phyloP scores from a whole-genome alignment of 768 basidiomycete species.

The Tulasnella sp. region DNA sequence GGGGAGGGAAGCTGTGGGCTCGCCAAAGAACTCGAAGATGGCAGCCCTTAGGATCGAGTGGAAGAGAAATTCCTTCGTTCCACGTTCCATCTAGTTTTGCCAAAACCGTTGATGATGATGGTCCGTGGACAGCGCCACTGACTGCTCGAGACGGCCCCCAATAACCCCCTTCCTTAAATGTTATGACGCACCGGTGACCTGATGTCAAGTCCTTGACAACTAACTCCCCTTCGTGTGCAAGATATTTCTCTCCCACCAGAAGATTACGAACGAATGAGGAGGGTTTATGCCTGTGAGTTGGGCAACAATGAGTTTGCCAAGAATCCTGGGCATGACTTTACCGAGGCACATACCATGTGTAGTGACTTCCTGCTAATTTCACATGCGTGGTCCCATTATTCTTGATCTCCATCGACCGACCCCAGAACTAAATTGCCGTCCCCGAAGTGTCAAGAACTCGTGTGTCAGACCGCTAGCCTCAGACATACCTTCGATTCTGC shows the following conservation, averaged over 20 bases:
- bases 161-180: conserved; percentile 83
- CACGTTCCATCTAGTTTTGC: conserved; percentile 82
- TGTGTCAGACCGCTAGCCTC: conserved; percentile 37
- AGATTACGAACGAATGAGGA: conserved; percentile 86
- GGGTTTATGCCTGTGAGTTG: conserved; percentile 64
- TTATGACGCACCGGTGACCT: conserved; percentile 60
- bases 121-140: conserved; percentile 48
- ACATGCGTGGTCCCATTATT: conserved; percentile 70
- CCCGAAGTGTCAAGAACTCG: conserved; percentile 11
- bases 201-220: conserved; percentile 60
- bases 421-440: conserved; percentile 40
- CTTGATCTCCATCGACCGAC: conserved; percentile 86
- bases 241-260: conserved; percentile 86
- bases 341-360: conserved; percentile 56
- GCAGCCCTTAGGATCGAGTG: conserved; percentile 53
- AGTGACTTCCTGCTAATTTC: conserved; percentile 62
- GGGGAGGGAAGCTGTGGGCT: conserved; percentile 65
- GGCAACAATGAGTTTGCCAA: neutral
- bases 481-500: conserved; percentile 84
- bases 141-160: conserved; percentile 73
- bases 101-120: conserved; percentile 49
- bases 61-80: conserved; percentile 76
- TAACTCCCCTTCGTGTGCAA: conserved; percentile 81
- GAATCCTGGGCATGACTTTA: conserved; percentile 12
- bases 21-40: conserved; percentile 78